Conservation (phyloP, 2,329 filamentous ascomycete species). For the Xylariaceae sp. region DNA sequence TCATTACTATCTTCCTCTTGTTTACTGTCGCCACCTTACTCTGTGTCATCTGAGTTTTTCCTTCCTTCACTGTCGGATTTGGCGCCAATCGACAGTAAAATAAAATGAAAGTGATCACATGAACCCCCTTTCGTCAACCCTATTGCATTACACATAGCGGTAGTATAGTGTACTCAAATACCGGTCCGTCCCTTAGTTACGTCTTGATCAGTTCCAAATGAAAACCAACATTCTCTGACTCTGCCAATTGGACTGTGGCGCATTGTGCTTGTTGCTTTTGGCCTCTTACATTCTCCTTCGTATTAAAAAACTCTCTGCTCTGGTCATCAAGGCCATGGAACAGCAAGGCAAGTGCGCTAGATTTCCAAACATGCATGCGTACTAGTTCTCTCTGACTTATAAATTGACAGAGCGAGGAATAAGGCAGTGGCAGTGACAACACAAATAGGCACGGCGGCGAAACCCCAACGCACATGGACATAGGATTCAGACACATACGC, state of each 20-base stretch:
- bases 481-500: slow-evolving; percentile 30
- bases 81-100: too few relatives aligned
- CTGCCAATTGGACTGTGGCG: slow-evolving; percentile 27
- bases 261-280: slow-evolving; percentile 25
- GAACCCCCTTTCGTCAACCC: too few relatives aligned
- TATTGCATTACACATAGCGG: too few relatives aligned
- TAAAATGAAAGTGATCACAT: too few relatives aligned
- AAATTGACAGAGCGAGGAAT: slow-evolving; percentile 29
- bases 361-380: slow-evolving; percentile 32
- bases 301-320: slow-evolving; percentile 21
- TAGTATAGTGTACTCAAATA: too few relatives aligned
- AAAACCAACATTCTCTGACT: too few relatives aligned
- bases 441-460: slow-evolving; percentile 30
- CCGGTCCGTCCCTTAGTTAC: too few relatives aligned
- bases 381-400: slow-evolving; percentile 20
- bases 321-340: slow-evolving; percentile 34
- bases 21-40: too few relatives aligned
- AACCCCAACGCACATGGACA: slow-evolving; percentile 35
- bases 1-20: too few relatives aligned
- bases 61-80: too few relatives aligned
- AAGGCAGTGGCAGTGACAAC: slow-evolving; percentile 28
- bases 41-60: too few relatives aligned
- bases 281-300: slow-evolving; percentile 16
- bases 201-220: too few relatives aligned
- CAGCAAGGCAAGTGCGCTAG: slow-evolving; percentile 33